These are phyloP conservation scores for Saccharomyces hybrid DNA, from an alignment of 1,139 yeast species.

Conservation along the genomic window DNA sequence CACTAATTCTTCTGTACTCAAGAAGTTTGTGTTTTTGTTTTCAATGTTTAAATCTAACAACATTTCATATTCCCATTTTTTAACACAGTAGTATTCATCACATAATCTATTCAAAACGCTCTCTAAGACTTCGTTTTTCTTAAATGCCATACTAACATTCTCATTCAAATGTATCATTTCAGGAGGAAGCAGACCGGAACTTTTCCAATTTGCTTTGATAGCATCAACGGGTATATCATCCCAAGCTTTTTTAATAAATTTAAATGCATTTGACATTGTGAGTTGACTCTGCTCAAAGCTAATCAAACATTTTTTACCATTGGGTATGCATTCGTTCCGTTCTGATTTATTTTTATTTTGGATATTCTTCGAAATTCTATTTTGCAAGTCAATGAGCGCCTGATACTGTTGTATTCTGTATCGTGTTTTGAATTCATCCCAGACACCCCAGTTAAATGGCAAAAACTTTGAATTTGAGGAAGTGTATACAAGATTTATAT, in stretches of 20 bases:
- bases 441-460: constrained; percentile 60
- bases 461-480: constrained; percentile 39
- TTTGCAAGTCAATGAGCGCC: constrained; percentile 37
- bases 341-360: neutral
- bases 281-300: constrained; percentile 37
- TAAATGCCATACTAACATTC: constrained; percentile 30
- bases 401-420: constrained; percentile 55
- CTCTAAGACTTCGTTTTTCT: constrained; percentile 33
- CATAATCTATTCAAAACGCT: constrained; percentile 38
- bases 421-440: constrained; percentile 53
- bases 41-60: constrained; percentile 52
- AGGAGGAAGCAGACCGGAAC: constrained; percentile 36
- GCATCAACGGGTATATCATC: constrained; percentile 40
- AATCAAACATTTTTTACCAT: constrained; percentile 16
- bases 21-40: constrained; percentile 47
- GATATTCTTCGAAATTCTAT: constrained; percentile 18
- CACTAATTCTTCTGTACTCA: constrained; percentile 57
- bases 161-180: constrained; percentile 24
- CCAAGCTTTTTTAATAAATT: constrained; percentile 54
- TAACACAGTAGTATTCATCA: constrained; percentile 42
- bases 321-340: constrained; percentile 14
- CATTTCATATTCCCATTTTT: constrained; percentile 55
- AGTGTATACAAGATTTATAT: constrained; percentile 41
- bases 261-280: constrained; percentile 49
- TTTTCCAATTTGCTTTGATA: constrained; percentile 49